These are phyloP conservation scores for Clarireedia paspali DNA, from an alignment of 2,329 filamentous ascomycete species.

Conservation along the genomic window DNA sequence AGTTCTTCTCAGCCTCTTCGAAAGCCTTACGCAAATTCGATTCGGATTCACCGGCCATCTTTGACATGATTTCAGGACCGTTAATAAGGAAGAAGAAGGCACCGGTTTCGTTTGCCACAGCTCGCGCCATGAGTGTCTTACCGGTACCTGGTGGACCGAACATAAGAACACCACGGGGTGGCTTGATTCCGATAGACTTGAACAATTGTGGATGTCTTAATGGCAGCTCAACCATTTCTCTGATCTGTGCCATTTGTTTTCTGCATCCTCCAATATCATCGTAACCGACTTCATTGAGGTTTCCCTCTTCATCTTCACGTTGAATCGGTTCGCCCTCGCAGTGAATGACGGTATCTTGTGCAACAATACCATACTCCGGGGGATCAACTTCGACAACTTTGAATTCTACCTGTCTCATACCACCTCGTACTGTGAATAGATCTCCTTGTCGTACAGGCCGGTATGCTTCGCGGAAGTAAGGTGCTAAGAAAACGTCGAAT, in stretches of 20 bases:
- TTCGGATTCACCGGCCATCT: conserved; percentile 99
- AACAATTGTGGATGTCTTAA: conserved; percentile 96
- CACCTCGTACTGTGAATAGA: conserved; percentile 92
- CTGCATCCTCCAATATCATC: conserved; percentile 98
- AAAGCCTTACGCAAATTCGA: conserved; percentile 99
- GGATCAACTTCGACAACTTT: conserved; percentile 99
- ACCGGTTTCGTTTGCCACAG: conserved; percentile 96
- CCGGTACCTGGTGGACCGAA: conserved; percentile 96
- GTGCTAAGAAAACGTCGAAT: conserved; percentile 98
- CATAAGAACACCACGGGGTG: conserved; percentile 93
- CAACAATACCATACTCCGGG: conserved; percentile 96
- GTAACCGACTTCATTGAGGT: conserved; percentile 97
- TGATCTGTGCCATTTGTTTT: conserved; percentile 99
- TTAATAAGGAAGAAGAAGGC: conserved; percentile 99
- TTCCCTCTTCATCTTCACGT: conserved; percentile 98
- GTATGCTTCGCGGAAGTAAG: conserved; percentile 99
- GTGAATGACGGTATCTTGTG: conserved; percentile 97
- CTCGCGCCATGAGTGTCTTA: conserved; percentile 98
- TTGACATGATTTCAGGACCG: conserved; percentile 99
- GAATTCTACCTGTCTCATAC: conserved; percentile 99
- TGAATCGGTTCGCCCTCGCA: conserved; percentile 96
- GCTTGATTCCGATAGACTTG: conserved; percentile 99
- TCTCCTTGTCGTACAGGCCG: conserved; percentile 95
- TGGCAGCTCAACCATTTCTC: conserved; percentile 95
- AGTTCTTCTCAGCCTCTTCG: conserved; percentile 99